Base-by-base conservation (phyloP, 1,284 basidiomycete species). In the Moesziomyces aphidis region DNA sequence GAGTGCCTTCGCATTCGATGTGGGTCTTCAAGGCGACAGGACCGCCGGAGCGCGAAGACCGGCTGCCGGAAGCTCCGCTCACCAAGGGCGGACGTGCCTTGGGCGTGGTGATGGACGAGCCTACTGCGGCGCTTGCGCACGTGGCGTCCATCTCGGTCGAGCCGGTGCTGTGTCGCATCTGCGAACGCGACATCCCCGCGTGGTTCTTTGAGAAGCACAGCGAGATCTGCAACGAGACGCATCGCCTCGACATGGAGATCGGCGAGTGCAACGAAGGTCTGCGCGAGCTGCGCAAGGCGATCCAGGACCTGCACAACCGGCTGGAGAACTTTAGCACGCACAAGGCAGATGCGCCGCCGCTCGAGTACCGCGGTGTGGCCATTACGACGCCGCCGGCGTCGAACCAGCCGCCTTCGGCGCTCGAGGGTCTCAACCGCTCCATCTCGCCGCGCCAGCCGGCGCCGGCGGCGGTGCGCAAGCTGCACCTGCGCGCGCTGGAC, bases 171-270 rank as follows among this genome's bases (percentile, higher is more conserved):
- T 99, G 97, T 86, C 93, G 97, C 50, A 99, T 99, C 75, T 99
- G 97, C 87, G 97, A 99, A 86, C 91, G 93, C 80, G 91, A 93
- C 79, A 92, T 99, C 58, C 95, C 97, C 2, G 92, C 96, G 63
- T 99, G 97, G 95, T 99, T 96, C 87, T 99, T 99, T 84, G 97
- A 98, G 86, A 98, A 98, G 87, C 97, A 99, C 87, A 98, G 95
- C 88, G 97, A 99, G 86, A 99, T 96, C 11, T 99, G 97, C 85
- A 94, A 91, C 79, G 97, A 98, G 86, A 92, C 94, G 1, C 97
- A 99, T 85, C 91, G 94, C 48, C 88, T 99, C 71, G 97, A 99
- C 86, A 94, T 96, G 45, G 95, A 97, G 86, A 95, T 99, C 70
- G 87, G 89, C 31, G 93, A 95, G 81, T 93, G 92, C 87, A 97